phyloP scores from a whole-genome alignment of 192 early-diverging fungal species.

The Mortierella claussenii region DNA sequence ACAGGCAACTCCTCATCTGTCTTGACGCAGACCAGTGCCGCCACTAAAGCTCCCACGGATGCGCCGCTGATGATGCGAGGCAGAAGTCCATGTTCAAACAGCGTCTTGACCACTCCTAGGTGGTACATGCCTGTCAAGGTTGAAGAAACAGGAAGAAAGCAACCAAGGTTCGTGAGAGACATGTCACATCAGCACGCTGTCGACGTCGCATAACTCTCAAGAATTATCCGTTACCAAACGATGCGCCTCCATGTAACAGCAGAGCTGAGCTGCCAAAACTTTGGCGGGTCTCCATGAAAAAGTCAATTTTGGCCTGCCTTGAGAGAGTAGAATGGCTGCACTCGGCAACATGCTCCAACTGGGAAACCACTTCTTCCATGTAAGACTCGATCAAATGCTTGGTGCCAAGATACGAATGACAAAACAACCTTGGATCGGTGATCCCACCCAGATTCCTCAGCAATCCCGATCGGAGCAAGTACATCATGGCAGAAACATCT shows the following conservation, averaged over 20 bases:
- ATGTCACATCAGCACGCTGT: no score
- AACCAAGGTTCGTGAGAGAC: no score
- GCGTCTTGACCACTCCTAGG: slow-evolving; percentile 82
- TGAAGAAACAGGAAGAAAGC: no score
- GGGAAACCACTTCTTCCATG: slow-evolving; percentile 70
- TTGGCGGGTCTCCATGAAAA: slow-evolving; percentile 79
- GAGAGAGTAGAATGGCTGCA: slow-evolving; percentile 52
- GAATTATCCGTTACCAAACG: slow-evolving; percentile 76
- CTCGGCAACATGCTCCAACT: slow-evolving; percentile 66
- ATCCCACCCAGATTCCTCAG: slow-evolving; percentile 82
- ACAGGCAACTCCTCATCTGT: slow-evolving; percentile 80
- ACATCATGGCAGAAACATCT: slow-evolving; percentile 70
- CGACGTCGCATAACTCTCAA: no score
- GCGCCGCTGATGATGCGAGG: slow-evolving; percentile 84
- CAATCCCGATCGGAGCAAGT: slow-evolving; percentile 69
- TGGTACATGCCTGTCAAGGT: slow-evolving; percentile 72
- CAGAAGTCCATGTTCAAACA: slow-evolving; percentile 69
- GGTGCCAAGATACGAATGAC: slow-evolving; percentile 69
- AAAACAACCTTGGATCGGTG: slow-evolving; percentile 69
- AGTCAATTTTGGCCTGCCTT: slow-evolving; percentile 68
- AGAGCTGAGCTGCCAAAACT: slow-evolving; percentile 81
- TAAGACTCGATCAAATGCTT: slow-evolving; percentile 84
- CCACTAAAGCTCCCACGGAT: slow-evolving; percentile 77
- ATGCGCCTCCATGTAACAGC: slow-evolving; percentile 76
- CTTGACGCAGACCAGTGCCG: slow-evolving; percentile 79